Evolutionary conservation across 2,329 filamentous ascomycete genomes (phyloP), one percentile per base, ranked within the genome.

Genomic region (Ophiostoma populinum): DNA sequence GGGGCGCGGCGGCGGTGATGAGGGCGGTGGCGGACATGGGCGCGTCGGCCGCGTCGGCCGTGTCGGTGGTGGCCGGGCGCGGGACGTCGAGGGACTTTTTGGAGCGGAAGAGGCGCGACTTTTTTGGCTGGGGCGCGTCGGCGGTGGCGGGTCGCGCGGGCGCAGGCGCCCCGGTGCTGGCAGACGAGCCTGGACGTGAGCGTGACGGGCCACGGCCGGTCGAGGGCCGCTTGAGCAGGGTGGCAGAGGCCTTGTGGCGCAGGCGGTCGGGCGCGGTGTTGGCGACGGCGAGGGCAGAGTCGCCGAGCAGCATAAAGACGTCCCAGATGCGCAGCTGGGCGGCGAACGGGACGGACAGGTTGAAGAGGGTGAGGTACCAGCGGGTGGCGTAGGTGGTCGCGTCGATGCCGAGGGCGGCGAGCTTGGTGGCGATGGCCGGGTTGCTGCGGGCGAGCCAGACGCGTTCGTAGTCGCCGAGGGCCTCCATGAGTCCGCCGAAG

Each of bases 331-430:
- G 79, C 24, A 98, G 73, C 55, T 95, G 90, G 4, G 87, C 86
- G 0, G 82, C 70, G 48, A 95, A 98, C 0, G 90, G 90, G 34
- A 98, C 81, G 12, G 83, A 92, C 49, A 95, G 79, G 56, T 95
- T 95, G 66, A 98, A 98, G 7, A 98, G 64, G 2, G 90, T 98
- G 34, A 98, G 65, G 52, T 98, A 98, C 90, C 90, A 98, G 35
- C 86, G 69, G 4, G 87, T 95, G 21, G 86, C 90, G 51, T 94
- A 98, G n/a, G 86, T 77, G 2, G 85, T 93, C 13, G 82, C 74
- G 27, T 82, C 74, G 46, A 98, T 90, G 42, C 67, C 66, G 20
- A 94, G 66, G 41, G 86, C 78, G 32, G 67, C 78, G 51, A 95
- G 62, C 56, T 86, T 85, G 47, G 65, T 62, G 28, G 76, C 74